Evolutionary conservation across 495 filamentous ascomycete species (phyloP), one percentile per base, ranked within the genome.

Genomic region (Trypethelium eluteriae): DNA sequence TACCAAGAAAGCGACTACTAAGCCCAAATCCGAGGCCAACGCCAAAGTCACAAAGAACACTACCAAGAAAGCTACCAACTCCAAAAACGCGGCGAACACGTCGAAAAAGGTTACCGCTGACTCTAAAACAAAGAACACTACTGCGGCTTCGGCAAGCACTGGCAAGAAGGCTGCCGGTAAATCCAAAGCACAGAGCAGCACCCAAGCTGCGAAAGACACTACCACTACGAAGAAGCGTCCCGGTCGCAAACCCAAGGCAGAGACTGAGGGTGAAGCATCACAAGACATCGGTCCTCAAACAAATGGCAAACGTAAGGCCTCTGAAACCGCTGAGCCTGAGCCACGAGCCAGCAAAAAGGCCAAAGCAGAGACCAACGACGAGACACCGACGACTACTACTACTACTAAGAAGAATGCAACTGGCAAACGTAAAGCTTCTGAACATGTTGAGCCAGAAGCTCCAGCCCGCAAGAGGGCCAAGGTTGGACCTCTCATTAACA

Each of bases 401-500:
- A 35, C 38, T 35, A 39, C 64, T n/a, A 47, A n/a, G 2, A 66
- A 66, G 65, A 63, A 57, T 34, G n/a, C 64, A 3, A 68, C 67
- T 56, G 65, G 16, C 11, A 38, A 65, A 11, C 69, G 63, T 38
- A 67, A 71, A 56, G 46, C 56, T 36, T 32, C 63, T 3, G 68
- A 63, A 18, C 65, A 62, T n/a, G 34, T 62, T 18, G 14, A 49
- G 35, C 35, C 68, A 2, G 46, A 65, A 41, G 49, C 64, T 11
- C 67, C 64, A 12, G 32, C 69, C 44, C n/a, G 32, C 61, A 71
- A 73, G 49, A 71, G 70, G 62, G 63, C 49, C 39, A 75, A 74
- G 62, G 63, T 65, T 16, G 68, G 68, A 11, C 66, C 67, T 2
- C 72, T 78, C 67, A 71, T 79, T 67, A 79, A 76, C 65, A 64